phyloP scores from a whole-genome alignment of 176 grass and related monocot genomes.

The Bothriochloa decipiens region DNA sequence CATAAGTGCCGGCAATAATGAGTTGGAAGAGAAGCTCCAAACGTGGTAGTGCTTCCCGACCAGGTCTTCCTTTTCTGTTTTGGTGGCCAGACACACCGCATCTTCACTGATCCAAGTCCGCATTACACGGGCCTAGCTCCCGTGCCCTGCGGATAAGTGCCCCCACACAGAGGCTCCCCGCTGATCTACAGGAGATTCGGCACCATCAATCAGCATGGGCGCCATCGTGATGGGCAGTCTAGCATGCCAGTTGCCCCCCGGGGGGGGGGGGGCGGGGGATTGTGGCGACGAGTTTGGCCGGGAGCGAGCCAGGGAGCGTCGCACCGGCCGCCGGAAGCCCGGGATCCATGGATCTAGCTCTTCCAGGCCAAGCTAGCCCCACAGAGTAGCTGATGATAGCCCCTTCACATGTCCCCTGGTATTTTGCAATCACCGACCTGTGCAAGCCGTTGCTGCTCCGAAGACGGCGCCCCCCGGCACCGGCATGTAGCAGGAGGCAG shows the following conservation, averaged over 20 bases:
- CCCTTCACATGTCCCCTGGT: slow-evolving; percentile 18
- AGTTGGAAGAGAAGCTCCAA: no score
- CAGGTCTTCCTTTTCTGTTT: not conserved
- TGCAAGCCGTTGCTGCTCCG: not conserved
- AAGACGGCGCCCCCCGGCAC: no score
- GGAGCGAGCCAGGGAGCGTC: not conserved
- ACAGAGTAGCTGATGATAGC: not conserved
- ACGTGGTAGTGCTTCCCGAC: no score
- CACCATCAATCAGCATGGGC: slow-evolving; percentile 11
- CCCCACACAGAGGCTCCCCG: no score
- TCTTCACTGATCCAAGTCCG: not conserved
- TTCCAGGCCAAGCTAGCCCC: not conserved
- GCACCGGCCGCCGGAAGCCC: not conserved
- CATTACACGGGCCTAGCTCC: slow-evolving; percentile 16
- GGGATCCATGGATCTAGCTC: not conserved
- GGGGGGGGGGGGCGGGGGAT: no score
- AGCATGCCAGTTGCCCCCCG: no score
- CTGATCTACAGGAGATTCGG: slow-evolving; percentile 20
- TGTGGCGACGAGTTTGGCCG: slow-evolving; percentile 13
- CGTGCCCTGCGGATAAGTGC: slow-evolving; percentile 1
- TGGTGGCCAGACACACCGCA: not conserved
- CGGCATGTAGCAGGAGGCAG: not conserved
- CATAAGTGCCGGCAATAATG: no score
- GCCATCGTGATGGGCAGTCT: not conserved
- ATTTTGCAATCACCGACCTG: not conserved